Evolutionary conservation across 306 rosid genomes (phyloP), one percentile per base, ranked within the genome.

Genomic region (Sphenostylis stenocarpa): DNA sequence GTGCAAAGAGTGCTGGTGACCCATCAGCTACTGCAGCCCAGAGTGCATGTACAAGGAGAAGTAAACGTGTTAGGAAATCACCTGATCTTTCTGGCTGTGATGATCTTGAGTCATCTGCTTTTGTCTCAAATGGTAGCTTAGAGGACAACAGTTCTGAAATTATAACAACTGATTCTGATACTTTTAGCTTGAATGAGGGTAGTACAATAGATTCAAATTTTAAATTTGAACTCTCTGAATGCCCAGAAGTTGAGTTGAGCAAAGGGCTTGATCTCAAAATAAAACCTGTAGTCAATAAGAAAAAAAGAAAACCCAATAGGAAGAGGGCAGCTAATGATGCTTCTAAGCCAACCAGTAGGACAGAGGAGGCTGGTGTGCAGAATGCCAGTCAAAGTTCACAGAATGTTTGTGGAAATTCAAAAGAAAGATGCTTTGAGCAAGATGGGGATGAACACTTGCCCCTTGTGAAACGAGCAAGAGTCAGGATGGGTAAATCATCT

Each of bases 371-470:
- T 17, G 67, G 68, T 74, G 57, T 82, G 76, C 88, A 65, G 33
- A 85, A 84, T 84, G 68, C 79, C 48, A 81, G 85, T 75, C 92
- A 65, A 69, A 86, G 78, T 75, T 82, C 84, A 34, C 88, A 84
- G 70, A 81, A 81, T 70, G 78, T 53, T 74, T 85, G 85, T 72
- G 90, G 70, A 45, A 85, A 85, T 73, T 79, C 75, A 48, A 72
- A 58, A 45, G 91, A 81, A 78, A 81, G 58, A 62, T 80, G 84
- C 76, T 85, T 84, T 76, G 93, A 89, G 81, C 96, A 90, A 79
- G 91, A 89, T 78, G 98, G 98, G 67, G 98, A 94, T 66, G 93
- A 89, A 82, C 98, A 94, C 82, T 81, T 94, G 77, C 98, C 98
- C 19, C 85, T 94, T 75, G 89, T 94, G 80, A 94, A 94, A 81